Base-by-base conservation (phyloP, 306 rosid genomes). In the Fragaria ananassa region DNA sequence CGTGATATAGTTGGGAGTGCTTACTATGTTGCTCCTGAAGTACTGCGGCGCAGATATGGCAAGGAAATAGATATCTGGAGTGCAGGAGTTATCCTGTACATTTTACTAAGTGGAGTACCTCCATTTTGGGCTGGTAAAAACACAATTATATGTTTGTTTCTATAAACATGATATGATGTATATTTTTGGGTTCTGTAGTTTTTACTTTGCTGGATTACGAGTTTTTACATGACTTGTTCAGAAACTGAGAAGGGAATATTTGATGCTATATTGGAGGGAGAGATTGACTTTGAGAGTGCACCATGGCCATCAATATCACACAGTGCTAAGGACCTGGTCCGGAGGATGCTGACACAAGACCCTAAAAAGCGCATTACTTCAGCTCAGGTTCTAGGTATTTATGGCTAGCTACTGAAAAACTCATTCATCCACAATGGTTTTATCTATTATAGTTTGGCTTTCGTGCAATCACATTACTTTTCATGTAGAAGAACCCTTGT, bases 71-170 rank as follows among this genome's bases (percentile, higher is more conserved):
- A 93, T 79, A 70, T 93, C 64, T 93, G 97, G 97, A 93, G 97
- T 71, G 91, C 97, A 39, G 97, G 96, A 64, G 87, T 93, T 81
- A 92, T 92, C 25, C 76, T 92, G 64, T 92, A 92, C 74, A 86
- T 92, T 83, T 86, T 92, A 85, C 91, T 90, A 42, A 85, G 96
- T 69, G 97, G 97, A 17, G 96, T 88, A 19, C 97, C 97, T 83
- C 97, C 97, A 72, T 92, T 92, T 82, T 93, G 98, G 98, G 96
- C 96, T 67, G 98, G 98, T 93, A 89, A 76, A 73, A 11, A 10
- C 56, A 39, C 12, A 34, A 5, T 42, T 78, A 23, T 67, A 2
- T 71, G 15, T 7, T 46, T 68, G 10, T 70, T 71, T 35, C 54
- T 6, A 62, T 49, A 19, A 74, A 61, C 46, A 34, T 37, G 44